These are phyloP conservation scores for cucumber (Cucumis sativus) DNA, from an alignment of 306 rosid species.

Conservation along the genomic window DNA sequence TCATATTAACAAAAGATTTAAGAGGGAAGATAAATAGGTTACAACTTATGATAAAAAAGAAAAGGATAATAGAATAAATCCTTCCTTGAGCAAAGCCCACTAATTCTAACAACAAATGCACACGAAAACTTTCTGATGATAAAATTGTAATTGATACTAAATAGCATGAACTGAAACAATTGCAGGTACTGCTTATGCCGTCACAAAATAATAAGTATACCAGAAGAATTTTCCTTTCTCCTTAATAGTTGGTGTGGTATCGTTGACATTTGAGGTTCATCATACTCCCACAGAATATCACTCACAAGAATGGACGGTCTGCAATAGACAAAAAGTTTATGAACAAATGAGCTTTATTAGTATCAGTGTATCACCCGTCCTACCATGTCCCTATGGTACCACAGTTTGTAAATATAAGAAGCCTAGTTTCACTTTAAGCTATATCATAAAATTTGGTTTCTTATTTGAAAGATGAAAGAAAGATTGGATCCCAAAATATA, in stretches of 20 bases:
- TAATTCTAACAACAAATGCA: not conserved
- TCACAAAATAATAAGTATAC: slow-evolving; percentile 17
- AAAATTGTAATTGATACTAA: not conserved
- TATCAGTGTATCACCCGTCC: not conserved
- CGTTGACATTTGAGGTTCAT: slow-evolving; percentile 49
- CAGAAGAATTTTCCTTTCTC: slow-evolving; percentile 58
- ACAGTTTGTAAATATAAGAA: not conserved
- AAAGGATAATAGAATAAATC: no score
- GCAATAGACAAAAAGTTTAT: slow-evolving; percentile 28
- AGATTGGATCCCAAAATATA: not conserved
- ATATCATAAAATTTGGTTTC: not conserved
- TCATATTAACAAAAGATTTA: no score
- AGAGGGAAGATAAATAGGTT: no score
- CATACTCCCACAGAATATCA: slow-evolving; percentile 74
- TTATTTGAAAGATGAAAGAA: not conserved
- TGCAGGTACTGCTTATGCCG: not conserved
- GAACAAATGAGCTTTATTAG: not conserved
- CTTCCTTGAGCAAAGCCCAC: no score
- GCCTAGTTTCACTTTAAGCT: not conserved
- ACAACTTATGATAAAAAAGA: no score
- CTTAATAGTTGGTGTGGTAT: slow-evolving; percentile 58
- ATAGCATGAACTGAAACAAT: not conserved
- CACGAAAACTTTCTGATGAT: not conserved
- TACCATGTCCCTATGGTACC: not conserved
- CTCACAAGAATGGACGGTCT: slow-evolving; percentile 94